phyloP scores from a whole-genome alignment of 192 early-diverging fungal species.

The Mortierella antarctica region DNA sequence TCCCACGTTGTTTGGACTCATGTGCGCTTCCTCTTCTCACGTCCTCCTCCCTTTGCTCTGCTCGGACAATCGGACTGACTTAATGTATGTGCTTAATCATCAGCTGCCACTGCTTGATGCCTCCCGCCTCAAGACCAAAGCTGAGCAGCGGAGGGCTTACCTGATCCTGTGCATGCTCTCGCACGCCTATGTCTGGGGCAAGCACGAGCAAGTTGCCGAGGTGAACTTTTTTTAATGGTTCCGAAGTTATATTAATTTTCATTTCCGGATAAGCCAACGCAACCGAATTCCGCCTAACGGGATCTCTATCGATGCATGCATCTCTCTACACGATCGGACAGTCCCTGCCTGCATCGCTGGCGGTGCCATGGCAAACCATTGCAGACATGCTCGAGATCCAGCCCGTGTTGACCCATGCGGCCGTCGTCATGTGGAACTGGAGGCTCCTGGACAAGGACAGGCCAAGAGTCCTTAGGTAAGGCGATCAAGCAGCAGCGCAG shows the following conservation, averaged over 20 bases:
- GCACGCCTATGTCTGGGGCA: conserved; percentile 94
- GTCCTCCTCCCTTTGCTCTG: too few species aligned
- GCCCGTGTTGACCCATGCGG: conserved; percentile 89
- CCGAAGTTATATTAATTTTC: too few species aligned
- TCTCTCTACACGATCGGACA: too few species aligned
- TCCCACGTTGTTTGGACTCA: too few species aligned
- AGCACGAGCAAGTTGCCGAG: conserved; percentile 78
- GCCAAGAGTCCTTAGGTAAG: conserved; percentile 76
- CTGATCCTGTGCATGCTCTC: conserved; percentile 87
- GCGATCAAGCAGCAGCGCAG: too few species aligned
- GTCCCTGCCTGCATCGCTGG: conserved; percentile 80
- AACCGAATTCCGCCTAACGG: too few species aligned
- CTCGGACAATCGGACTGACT: too few species aligned
- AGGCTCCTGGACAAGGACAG: conserved; percentile 81
- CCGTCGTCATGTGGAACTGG: conserved; percentile 94
- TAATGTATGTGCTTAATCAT: too few species aligned
- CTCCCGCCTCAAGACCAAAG: conserved; percentile 62
- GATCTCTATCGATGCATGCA: not conserved
- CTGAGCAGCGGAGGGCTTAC: conserved; percentile 90
- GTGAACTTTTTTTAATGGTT: too few species aligned
- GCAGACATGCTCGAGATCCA: conserved; percentile 82
- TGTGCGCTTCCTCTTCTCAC: too few species aligned
- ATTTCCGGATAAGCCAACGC: too few species aligned
- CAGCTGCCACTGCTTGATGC: conserved; percentile 84
- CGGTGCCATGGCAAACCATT: conserved; percentile 85